phyloP scores from a whole-genome alignment of 257 asterid species.

The Echium plantagineum region DNA sequence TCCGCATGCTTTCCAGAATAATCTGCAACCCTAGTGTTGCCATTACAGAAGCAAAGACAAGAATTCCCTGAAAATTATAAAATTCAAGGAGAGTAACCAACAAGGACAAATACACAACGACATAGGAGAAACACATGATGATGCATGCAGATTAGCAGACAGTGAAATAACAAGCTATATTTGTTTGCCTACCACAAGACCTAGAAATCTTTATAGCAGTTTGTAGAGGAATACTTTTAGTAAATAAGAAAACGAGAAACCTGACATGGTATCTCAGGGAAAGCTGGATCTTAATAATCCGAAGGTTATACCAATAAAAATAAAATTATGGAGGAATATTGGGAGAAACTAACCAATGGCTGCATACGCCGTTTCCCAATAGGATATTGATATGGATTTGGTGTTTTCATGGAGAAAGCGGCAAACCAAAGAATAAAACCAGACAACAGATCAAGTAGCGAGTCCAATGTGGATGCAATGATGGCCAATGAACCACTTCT shows the following conservation, averaged over 20 bases:
- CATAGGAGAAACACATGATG: neutral
- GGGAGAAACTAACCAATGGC: slow-evolving; percentile 37
- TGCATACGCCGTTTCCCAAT: slow-evolving; percentile 53
- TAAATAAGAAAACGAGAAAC: neutral
- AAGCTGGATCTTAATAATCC: neutral
- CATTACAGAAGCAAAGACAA: slow-evolving; percentile 55
- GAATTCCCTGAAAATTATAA: slow-evolving; percentile 35
- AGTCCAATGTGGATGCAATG: slow-evolving; percentile 45
- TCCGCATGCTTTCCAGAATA: slow-evolving; percentile 38
- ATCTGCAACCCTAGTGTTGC: slow-evolving; percentile 49
- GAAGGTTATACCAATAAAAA: neutral
- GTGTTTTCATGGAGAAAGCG: slow-evolving; percentile 45
- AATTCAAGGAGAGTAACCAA: slow-evolving; percentile 1
- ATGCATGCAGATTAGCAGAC: neutral
- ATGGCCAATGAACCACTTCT: slow-evolving; percentile 45
- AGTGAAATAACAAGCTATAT: neutral
- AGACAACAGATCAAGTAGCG: slow-evolving; percentile 43
- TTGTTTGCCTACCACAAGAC: neutral
- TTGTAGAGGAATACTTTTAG: neutral
- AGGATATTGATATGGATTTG: slow-evolving; percentile 42
- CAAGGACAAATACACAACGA: neutral
- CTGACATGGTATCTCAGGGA: neutral
- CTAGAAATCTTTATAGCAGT: neutral
- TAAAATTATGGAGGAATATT: neutral
- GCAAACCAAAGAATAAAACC: slow-evolving; percentile 51